Evolutionary conservation across 257 asterid species (phyloP), one percentile per base, ranked within the genome.

Genomic region (Nicotiana obtusifolia): DNA sequence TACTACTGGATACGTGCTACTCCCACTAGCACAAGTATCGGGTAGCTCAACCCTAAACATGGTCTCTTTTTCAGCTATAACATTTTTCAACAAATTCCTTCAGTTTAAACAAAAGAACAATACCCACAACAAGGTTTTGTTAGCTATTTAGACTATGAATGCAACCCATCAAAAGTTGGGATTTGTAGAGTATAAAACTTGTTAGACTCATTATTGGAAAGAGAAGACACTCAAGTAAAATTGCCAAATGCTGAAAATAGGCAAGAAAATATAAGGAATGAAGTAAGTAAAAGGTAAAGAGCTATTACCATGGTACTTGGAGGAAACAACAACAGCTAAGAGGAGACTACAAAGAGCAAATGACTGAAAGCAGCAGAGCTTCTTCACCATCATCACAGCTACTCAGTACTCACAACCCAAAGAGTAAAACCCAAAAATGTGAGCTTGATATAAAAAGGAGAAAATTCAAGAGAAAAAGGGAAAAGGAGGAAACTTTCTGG

Each of bases 281-380:
- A n/a, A 31, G 28, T 44, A 77, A 17, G 22, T 20, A 24, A 57
- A 57, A 52, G 57, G 7, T n/a, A 33, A 37, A 16, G 22, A 47
- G 17, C 19, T 64, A 76, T 83, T 86, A 93, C 96, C 97, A 85
- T 85, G 90, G 80, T 88, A 62, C 75, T 88, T 84, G 86, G 93
- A 88, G 85, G 81, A 88, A 85, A 84, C 93, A 57, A 68, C 77
- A 53, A 85, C 81, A 37, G 88, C 81, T 14, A 83, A 85, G 19
- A 90, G 83, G 82, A 89, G 87, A 88, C 82, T 61, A 78, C 78
- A 87, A 80, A 89, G 82, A 76, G 57, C 49, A 82, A 81, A 76
- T 78, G 83, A 83, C 24, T 81, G 84, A 66, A 82, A 83, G 73
- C 77, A 86, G 61, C 78, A 82, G 24, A 81, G 20, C 60, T 31